Conservation (phyloP, 2,329 filamentous ascomycete species). For the Fusarium citri region DNA sequence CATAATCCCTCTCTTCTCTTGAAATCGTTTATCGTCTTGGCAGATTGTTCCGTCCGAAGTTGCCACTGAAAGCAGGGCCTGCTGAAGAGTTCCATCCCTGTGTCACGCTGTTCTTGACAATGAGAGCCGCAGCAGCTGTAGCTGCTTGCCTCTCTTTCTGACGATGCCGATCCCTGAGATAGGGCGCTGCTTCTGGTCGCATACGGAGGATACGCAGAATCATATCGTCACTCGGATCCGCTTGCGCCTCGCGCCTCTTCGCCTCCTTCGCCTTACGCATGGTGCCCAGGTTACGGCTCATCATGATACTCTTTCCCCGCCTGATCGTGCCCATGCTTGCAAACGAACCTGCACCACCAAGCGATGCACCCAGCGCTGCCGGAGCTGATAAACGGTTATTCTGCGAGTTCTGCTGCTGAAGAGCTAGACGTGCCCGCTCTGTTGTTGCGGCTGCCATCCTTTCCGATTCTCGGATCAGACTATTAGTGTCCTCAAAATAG, state of each 20-base stretch:
- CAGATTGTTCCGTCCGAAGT: conserved; percentile 60
- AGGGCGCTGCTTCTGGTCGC: conserved; percentile 88
- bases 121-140: conserved; percentile 89
- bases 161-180: conserved; percentile 88
- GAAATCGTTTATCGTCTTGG: conserved; percentile 59
- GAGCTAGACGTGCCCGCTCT: conserved; percentile 78
- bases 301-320: conserved; percentile 85
- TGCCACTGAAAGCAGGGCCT: conserved; percentile 47
- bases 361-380: conserved; percentile 55
- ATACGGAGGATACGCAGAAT: conserved; percentile 94
- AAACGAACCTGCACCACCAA: conserved; percentile 57
- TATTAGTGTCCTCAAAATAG: conserved; percentile 93
- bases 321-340: conserved; percentile 77
- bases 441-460: conserved; percentile 91
- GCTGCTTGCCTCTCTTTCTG: conserved; percentile 95
- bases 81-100: conserved; percentile 64
- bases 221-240: conserved; percentile 98
- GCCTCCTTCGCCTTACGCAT: conserved; percentile 97
- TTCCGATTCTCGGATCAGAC: conserved; percentile 93
- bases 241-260: conserved; percentile 93
- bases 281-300: conserved; percentile 91
- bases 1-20: conserved; percentile 17
- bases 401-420: conserved; percentile 58
- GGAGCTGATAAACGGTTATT: conserved; percentile 78
- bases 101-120: conserved; percentile 88